A percentile compares a stretch with the other conserved stretches of the same genome.
These are phyloP conservation scores for Ganoderma boninense DNA, from an alignment of 1,284 basidiomycete genomes.

Conservation along the genomic window DNA sequence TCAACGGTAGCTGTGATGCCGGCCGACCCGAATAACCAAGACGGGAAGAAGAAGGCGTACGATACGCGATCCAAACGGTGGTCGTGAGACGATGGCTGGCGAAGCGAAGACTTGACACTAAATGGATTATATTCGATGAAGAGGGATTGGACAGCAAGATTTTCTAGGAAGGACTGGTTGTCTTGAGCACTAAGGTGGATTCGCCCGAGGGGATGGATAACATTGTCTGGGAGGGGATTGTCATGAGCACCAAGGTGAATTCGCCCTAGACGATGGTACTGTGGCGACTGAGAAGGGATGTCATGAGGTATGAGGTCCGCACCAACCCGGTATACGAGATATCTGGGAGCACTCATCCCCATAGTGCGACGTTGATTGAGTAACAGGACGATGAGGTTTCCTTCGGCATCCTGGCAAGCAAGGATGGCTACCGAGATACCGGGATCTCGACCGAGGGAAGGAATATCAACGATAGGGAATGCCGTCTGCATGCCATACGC, in stretches of 20 bases:
- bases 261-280: conserved; percentile 10
- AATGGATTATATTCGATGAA: not conserved
- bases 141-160: not conserved
- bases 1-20: not conserved
- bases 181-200: not conserved
- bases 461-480: not conserved
- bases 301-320: not conserved
- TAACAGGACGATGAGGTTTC: conserved; percentile 7
- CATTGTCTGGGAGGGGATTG: not conserved
- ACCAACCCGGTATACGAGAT: conserved; percentile 9
- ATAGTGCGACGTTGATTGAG: conserved; percentile 3
- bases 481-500: conserved; percentile 7
- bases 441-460: not conserved
- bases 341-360: not conserved
- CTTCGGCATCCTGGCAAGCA: conserved; percentile 10
- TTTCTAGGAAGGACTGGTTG: not conserved
- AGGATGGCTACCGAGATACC: conserved; percentile 3
- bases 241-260: not conserved
- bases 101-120: not conserved
- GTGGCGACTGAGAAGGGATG: not conserved
- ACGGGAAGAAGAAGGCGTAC: conserved; percentile 16
- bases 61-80: not conserved
- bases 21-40: conserved; percentile 10
- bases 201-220: not conserved
- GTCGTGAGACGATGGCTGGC: not conserved